Percentiles rank a stretch among this genome's conserved stretches.
Conservation (phyloP, 768 basidiomycete genomes). For the Mycena alexandri region DNA sequence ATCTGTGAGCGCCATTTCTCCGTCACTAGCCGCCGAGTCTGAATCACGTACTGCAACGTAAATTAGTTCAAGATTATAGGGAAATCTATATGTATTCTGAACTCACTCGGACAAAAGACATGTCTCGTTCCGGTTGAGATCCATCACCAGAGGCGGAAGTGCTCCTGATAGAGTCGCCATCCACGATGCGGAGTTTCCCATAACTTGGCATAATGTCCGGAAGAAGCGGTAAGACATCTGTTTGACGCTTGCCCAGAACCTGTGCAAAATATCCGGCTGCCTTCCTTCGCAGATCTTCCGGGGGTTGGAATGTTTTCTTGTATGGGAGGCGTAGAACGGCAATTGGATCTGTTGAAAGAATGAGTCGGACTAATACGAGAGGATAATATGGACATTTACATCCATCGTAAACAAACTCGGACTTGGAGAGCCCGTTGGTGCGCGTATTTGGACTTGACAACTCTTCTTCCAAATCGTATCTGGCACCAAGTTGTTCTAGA, state of each 20-base stretch:
- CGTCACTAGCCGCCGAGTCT: not conserved
- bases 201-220: conserved; percentile 12
- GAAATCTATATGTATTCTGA: no score
- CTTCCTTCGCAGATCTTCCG: conserved; percentile 16
- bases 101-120: conserved; percentile 17
- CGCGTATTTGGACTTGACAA: conserved; percentile 13
- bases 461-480: conserved; percentile 43
- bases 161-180: conserved; percentile 6
- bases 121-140: conserved; percentile 7
- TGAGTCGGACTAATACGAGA: not conserved
- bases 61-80: no score
- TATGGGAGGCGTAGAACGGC: conserved; percentile 25
- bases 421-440: not conserved
- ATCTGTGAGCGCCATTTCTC: not conserved
- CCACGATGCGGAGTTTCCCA: conserved; percentile 12
- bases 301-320: conserved; percentile 7
- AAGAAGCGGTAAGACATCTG: not conserved
- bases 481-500: conserved; percentile 41
- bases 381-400: no score
- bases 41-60: conserved; percentile 5
- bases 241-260: conserved; percentile 11
- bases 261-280: conserved; percentile 37
- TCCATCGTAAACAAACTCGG: conserved; percentile 16
- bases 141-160: conserved; percentile 4
- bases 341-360: conserved; percentile 34